Base-by-base conservation (phyloP, 208 protist species). In the Porcisia hertigi region DNA sequence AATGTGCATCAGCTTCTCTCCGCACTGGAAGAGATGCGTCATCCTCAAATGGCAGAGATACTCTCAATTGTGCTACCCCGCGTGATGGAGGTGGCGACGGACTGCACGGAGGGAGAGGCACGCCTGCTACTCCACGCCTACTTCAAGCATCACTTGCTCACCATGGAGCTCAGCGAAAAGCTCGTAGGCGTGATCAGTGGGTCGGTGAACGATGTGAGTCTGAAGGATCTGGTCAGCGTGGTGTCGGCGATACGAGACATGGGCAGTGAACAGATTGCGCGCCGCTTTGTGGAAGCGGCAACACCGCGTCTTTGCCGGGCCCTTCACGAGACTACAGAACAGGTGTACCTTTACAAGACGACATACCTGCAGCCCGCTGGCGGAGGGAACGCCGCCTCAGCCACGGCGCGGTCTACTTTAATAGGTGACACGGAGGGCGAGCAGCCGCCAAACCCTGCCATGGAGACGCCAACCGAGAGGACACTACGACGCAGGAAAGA, bases 61-160 rank as follows among this genome's bases (percentile, higher is more conserved):
- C 63, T 94, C 41, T 47, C 67, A 9, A 85, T 94, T 69, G 60
- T 97, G 39, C 77, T 86, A 16, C 91, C 91, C 18, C 88, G 93
- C 1, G 62, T 92, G 52, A 53, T 75, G 25, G 81, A 94, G 75
- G 66, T 95, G 34, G 82, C 82, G 20, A 63, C 77, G 6, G 89
- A 93, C 58, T 59, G 93, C 54, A 82, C 89, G 25, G 72, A 83
- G 7, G 60, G 30, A 9, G 89, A 96, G 80, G 88, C 82, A 16
- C 43, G 77, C 43, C 49, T 82, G 43, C 23, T 96, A 18, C 76
- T 94, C 23, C 69, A 76, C 16, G 57, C 84, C n/a, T 74, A 91
- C 41, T 65, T 70, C 53, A 64, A 82, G 23, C 69, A 66, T 54
- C 36, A 82, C 11, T 6, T 86, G 70, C 70, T 83, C 30, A 87